Base-by-base conservation (phyloP, 805 yeast genomes). In the Geotrichum ghanense region DNA sequence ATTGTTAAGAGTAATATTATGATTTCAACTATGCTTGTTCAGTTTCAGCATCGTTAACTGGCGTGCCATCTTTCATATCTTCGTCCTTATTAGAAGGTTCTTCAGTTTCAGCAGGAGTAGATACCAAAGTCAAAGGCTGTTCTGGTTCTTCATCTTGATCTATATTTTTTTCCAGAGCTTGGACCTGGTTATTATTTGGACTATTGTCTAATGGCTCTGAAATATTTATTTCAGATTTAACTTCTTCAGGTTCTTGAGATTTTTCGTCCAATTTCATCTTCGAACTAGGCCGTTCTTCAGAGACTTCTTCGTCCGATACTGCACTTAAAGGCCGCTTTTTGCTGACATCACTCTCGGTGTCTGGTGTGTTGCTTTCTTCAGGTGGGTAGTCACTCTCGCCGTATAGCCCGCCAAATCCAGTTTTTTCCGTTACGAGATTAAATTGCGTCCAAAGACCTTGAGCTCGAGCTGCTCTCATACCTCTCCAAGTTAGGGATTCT, bases 401-500 rank as follows among this genome's bases (percentile, higher is more conserved):
- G 16, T 25, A 70, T n/a, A 71, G 50, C 2, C 75, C 75, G 3
- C 56, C 56, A 9, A 68, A 47, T 10, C 74, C 75, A 5, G 56
- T 53, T 0, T 50, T 48, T 39, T 62, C 69, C 46, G 63, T 61
- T 12, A 67, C 67, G 12, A 62, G 59, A 22, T 54, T 59, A 41
- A 72, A 67, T 22, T 67, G 60, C 45, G 63, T 62, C 53, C 75
- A 51, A 26, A 59, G 54, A 5, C 60, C 59, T 3, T 60, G 46
- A 19, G 48, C 59, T 49, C 76, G 57, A 2, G 72, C 61, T 3
- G 66, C 56, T 45, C 78, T 64, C 39, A 73, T 51, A 1, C 66
- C 67, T 45, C 69, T 68, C 78, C 78, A 73, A 20, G 61, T 62
- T 17, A 53, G 46, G 2, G 66, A 49, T 5, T 53, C 55, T 2